These are phyloP conservation scores for Diaporthe aspalathi DNA, from an alignment of 2,329 filamentous ascomycete species.

Conservation along the genomic window DNA sequence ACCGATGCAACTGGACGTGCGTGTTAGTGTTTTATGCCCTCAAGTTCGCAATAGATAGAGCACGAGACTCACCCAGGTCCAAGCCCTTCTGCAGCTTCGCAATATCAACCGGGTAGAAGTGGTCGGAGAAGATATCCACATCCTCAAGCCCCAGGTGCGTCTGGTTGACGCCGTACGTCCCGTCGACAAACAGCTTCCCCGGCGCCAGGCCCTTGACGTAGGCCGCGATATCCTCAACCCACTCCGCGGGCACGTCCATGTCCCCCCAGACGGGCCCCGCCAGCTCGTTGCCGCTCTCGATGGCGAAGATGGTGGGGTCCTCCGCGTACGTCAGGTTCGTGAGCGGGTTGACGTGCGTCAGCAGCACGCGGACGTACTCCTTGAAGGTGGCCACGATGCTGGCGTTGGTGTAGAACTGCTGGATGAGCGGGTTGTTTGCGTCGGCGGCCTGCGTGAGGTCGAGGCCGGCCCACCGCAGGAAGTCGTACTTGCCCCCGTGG, in stretches of 20 bases:
- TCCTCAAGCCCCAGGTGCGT: slow-evolving; percentile 55
- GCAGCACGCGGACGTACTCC: slow-evolving; percentile 55
- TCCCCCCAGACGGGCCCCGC: slow-evolving; percentile 56
- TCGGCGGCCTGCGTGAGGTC: slow-evolving; percentile 52
- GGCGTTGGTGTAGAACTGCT: slow-evolving; percentile 59
- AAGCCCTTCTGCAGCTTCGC: slow-evolving; percentile 51
- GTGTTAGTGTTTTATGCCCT: background rate
- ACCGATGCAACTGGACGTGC: slow-evolving; percentile 48
- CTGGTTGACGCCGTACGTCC: slow-evolving; percentile 60
- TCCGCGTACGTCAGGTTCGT: slow-evolving; percentile 59
- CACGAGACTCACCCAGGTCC: slow-evolving; percentile 39
- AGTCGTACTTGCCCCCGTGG: slow-evolving; percentile 62
- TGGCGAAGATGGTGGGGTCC: slow-evolving; percentile 62
- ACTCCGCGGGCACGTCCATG: slow-evolving; percentile 55
- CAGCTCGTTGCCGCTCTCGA: slow-evolving; percentile 62
- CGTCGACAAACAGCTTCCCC: slow-evolving; percentile 58
- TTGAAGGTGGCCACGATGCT: slow-evolving; percentile 58
- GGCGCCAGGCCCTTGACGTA: slow-evolving; percentile 58
- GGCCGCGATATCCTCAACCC: slow-evolving; percentile 55
- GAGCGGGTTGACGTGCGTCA: slow-evolving; percentile 59
- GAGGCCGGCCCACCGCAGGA: slow-evolving; percentile 58
- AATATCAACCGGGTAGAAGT: slow-evolving; percentile 59
- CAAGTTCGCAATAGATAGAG: background rate
- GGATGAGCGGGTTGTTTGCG: slow-evolving; percentile 52
- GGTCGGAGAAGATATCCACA: slow-evolving; percentile 60